Conservation (phyloP, 1,284 basidiomycete species). For the Chalciporus sp. region DNA sequence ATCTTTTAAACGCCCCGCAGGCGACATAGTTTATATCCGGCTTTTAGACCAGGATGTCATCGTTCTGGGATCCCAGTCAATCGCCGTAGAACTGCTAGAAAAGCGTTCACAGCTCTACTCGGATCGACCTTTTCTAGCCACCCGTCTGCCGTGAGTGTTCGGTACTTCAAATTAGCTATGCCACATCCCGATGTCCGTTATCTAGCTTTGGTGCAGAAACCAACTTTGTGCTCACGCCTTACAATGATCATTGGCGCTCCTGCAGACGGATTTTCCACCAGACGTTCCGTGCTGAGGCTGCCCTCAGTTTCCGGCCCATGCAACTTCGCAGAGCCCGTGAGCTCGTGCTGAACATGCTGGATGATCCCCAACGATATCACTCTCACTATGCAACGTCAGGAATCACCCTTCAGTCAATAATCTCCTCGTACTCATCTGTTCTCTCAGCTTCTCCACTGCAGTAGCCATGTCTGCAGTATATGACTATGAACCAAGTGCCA, state of each 20-base stretch:
- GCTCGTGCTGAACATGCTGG: slow-evolving; percentile 1
- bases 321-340: slow-evolving; percentile 4
- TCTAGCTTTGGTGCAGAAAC: not conserved
- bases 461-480: slow-evolving; percentile 12
- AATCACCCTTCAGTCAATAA: not conserved
- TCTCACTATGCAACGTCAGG: not conserved
- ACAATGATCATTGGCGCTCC: not conserved
- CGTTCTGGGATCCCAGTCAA: slow-evolving; percentile 23
- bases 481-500: slow-evolving; percentile 9
- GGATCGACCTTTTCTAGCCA: slow-evolving; percentile 18
- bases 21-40: slow-evolving; percentile 3
- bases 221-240: not conserved
- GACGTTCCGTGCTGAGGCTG: slow-evolving; percentile 2
- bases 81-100: slow-evolving; percentile 24
- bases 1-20: not conserved
- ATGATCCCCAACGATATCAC: not conserved
- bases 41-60: slow-evolving; percentile 20
- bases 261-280: slow-evolving; percentile 1
- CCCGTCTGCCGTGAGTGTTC: not conserved
- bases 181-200: not conserved
- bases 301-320: slow-evolving; percentile 1
- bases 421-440: too few species aligned
- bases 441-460: slow-evolving; percentile 11
- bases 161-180: not conserved
- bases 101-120: slow-evolving; percentile 27